Evolutionary conservation across 139 green algal genomes (phyloP), one percentile per base, ranked within the genome.

Genomic region (Mesostigma viride): DNA sequence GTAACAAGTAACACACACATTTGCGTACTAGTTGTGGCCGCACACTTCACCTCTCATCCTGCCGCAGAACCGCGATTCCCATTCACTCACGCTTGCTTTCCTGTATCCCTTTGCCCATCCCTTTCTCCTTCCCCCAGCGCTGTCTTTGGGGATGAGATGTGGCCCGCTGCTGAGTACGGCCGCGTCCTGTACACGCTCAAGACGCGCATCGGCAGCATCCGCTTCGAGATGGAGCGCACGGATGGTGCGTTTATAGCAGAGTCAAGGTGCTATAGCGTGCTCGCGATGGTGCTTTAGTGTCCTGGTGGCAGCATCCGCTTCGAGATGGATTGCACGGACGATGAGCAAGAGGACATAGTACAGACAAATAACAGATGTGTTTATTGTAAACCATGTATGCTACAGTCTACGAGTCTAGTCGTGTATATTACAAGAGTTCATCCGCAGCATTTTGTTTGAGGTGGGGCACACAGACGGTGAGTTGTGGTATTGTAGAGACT

Each of bases 171-270:
- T 59, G 96, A 96, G 74, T 97, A 88, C 56, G 91, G 91, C 4
- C 62, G 85, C 73, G 65, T 95, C 48, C 94, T 97, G 79, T 99
- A 97, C 70, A 91, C 94, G 68, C 95, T 99, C 79, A 91, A 89
- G 68, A 97, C 94, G 0, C 81, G 94, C 35, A 91, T 85, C 73
- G 94, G 94, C 8, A 77, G 83, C 20, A 84, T 99, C 17, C 95
- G 93, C 79, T 67, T 99, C 60, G 87, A 91, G 69, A 65, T 97
- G 36, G 85, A 94, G 74, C 79, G 78, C 31, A 91, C 86, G 64
- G 85, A 79, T 66, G 92, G 92, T 6, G 27, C n/a, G n/a, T n/a
- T n/a, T n/a, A n/a, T n/a, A n/a, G n/a, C n/a, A n/a, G n/a, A n/a
- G n/a, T n/a, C n/a, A n/a, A n/a, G n/a, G n/a, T n/a, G n/a, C n/a